A percentile compares a stretch with the other conserved stretches of the same genome.
These are phyloP conservation scores for Penicillium lagena DNA, from an alignment of 495 filamentous ascomycete species.

Conservation along the genomic window DNA sequence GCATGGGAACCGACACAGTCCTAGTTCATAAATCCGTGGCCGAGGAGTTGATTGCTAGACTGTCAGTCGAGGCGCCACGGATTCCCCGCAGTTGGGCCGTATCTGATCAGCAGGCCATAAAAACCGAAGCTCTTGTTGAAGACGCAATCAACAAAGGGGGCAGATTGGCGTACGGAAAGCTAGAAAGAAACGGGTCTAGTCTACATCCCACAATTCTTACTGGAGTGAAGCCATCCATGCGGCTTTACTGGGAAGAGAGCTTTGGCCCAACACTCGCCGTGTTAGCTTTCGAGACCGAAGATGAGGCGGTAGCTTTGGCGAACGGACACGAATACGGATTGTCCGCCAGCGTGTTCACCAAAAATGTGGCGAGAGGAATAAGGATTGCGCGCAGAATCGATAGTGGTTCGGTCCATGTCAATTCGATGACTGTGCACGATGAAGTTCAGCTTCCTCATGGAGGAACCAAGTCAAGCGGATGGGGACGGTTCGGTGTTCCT, in stretches of 20 bases:
- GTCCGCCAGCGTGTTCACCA: conserved; percentile 17
- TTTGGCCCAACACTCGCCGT: conserved; percentile 59
- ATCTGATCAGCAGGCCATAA: neutral
- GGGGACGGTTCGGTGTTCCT: neutral
- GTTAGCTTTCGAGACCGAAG: conserved; percentile 13
- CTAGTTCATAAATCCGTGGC: conserved; percentile 41
- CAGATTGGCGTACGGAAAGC: neutral
- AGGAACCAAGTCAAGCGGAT: conserved; percentile 1
- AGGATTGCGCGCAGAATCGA: conserved; percentile 18
- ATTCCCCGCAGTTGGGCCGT: neutral
- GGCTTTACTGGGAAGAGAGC: conserved; percentile 60
- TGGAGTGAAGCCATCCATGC: conserved; percentile 57
- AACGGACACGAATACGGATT: conserved; percentile 24
- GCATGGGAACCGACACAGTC: conserved; percentile 74
- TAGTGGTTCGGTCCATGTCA: conserved; percentile 61
- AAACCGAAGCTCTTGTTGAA: conserved; percentile 1
- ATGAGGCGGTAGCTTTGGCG: conserved; percentile 17
- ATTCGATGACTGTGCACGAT: conserved; percentile 69
- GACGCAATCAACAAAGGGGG: neutral
- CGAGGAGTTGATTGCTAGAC: conserved; percentile 12
- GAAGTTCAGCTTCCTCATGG: conserved; percentile 62
- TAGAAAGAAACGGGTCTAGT: conserved; percentile 14
- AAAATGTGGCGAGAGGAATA: conserved; percentile 6
- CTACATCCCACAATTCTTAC: conserved; percentile 60
- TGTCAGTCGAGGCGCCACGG: neutral